Evolutionary conservation across 163 green algal genomes (phyloP).

Genomic region (Prototheca wickerhamii): DNA sequence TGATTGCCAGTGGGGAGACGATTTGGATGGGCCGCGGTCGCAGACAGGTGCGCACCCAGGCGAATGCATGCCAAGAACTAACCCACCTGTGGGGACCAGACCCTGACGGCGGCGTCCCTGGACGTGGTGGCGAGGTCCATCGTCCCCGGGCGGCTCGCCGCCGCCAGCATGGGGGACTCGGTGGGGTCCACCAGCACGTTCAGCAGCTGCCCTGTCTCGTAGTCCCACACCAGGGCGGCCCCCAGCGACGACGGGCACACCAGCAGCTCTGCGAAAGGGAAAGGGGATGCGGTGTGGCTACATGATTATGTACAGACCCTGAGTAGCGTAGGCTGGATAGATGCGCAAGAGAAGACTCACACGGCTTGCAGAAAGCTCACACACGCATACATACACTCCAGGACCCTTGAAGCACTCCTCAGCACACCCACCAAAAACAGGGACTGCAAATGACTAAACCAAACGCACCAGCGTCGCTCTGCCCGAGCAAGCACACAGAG

Average conservation of each 20-base stretch:
- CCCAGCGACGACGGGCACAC: slow-evolving; percentile 12
- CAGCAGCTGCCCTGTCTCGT: not conserved
- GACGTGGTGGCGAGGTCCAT: slow-evolving; percentile 9
- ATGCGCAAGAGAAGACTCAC: too few species aligned
- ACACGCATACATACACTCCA: too few species aligned
- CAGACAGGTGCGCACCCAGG: not conserved
- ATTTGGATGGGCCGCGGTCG: not conserved
- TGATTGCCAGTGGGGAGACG: not conserved
- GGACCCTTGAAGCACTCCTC: too few species aligned
- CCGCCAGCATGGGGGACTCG: not conserved
- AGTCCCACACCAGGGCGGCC: slow-evolving; percentile 17
- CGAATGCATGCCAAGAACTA: not conserved
- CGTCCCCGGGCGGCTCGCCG: slow-evolving; percentile 1
- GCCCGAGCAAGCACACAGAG: not conserved
- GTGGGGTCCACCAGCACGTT: slow-evolving; percentile 1
- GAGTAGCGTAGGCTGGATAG: too few species aligned
- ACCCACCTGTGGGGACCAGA: slow-evolving; percentile 17
- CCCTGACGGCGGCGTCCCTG: not conserved
- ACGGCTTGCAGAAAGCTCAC: too few species aligned
- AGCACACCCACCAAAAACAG: too few species aligned
- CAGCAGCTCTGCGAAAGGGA: slow-evolving; percentile 12
- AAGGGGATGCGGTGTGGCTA: too few species aligned
- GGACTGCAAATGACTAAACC: too few species aligned
- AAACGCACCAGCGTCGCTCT: too few species aligned
- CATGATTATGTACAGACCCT: too few species aligned